These are phyloP conservation scores for Pouteria campechiana DNA, from an alignment of 179 eudicot genomes.

Conservation along the genomic window DNA sequence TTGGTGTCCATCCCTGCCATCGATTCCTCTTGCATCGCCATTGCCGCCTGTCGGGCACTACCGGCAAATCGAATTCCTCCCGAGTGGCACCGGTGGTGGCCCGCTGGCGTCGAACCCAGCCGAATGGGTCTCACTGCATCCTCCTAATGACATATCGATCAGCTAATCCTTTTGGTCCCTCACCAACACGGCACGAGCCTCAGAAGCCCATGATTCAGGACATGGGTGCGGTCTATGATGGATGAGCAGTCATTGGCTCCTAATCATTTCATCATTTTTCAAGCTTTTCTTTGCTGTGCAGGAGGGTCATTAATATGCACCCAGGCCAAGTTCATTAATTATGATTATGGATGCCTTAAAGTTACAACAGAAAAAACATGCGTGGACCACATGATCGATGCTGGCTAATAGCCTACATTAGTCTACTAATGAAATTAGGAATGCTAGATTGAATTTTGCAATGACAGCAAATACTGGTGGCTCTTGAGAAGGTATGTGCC, in stretches of 20 bases:
- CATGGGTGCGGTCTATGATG: conserved; percentile 18
- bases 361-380: conserved; percentile 1
- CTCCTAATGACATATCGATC: neutral
- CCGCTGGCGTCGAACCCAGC: neutral
- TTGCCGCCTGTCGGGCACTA: conserved; percentile 5
- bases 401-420: neutral
- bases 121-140: neutral
- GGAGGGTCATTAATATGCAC: neutral
- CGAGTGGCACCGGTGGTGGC: conserved; percentile 11
- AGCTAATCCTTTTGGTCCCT: neutral
- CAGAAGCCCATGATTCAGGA: conserved; percentile 23
- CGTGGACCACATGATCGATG: conserved; percentile 18
- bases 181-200: conserved; percentile 43
- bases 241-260: conserved; percentile 27
- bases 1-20: too few relatives aligned
- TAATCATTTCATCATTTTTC: conserved; percentile 27
- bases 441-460: conserved; percentile 1
- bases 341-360: conserved; percentile 6
- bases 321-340: conserved; percentile 4
- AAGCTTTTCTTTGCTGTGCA: neutral
- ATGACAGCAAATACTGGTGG: too few relatives aligned
- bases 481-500: too few relatives aligned
- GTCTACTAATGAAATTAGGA: neutral
- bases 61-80: neutral
- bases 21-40: conserved; percentile 11